Base-by-base conservation (phyloP, 2,329 filamentous ascomycete species). In the Emericellopsis atlantica region DNA sequence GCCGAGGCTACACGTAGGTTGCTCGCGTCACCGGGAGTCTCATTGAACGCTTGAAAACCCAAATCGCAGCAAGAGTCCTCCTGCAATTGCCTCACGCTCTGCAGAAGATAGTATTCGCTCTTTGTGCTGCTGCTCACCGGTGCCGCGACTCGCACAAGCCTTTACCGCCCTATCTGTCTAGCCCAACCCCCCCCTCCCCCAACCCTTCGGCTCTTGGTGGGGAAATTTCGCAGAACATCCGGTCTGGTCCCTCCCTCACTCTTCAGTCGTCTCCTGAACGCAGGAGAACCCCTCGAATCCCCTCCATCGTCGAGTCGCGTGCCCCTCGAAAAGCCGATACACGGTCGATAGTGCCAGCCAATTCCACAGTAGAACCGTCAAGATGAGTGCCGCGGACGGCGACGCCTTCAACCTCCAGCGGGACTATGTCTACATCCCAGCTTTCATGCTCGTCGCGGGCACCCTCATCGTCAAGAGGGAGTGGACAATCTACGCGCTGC, bases 401-500 rank as follows among this genome's bases (percentile, higher is more conserved):
- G 51, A 54, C 31, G 46, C 50, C 39, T 54, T 55, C 50, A 53
- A 51, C 46, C 46, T 72, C 37, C 71, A 79, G 47, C 70, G 71
- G 49, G 78, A 87, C 62, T 84, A 83, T 56, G 76, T 93, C 53
- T 88, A 90, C 60, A 81, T 93, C 54, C 88, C 89, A 46, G 81
- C 80, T n/a, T 77, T 72, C 44, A 74, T 95, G 31, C 65, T 95
- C 45, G 67, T 95, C 45, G 62, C 87, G 40, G 87, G 86, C 51
- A 81, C 78, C 35, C 70, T 77, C 46, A 81, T 93, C 53, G 69
- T 88, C 52, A 93, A 93, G 74, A 70, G 66, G 49, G 83, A 90
- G 61, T 92, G 77, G 74, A 57, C 81, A 21, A 74, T 78, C 5
- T 85, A 81, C 58, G 85, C 87, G 7, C 69, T 79, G 33, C 66